Evolutionary conservation across 352 stramenopile genomes (phyloP).

Genomic region (Pythium dissotocum): DNA sequence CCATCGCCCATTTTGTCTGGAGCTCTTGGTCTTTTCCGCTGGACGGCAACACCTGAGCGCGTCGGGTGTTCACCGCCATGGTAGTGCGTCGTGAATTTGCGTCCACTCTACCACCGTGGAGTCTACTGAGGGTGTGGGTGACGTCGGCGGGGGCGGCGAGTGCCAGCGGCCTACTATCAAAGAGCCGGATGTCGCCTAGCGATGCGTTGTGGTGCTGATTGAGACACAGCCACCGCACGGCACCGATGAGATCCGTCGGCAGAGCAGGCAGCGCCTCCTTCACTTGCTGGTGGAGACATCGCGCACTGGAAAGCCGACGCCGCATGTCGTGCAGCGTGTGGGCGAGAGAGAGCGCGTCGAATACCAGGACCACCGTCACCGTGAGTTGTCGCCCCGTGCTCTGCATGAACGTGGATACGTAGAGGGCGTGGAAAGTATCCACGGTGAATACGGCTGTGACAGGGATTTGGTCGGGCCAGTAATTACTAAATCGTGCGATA

Average conservation of each 20-base stretch:
- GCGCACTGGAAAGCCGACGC: background rate
- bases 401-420: slow-evolving; percentile 39
- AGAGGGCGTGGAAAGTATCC: slow-evolving; percentile 36
- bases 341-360: background rate
- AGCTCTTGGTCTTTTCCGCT: background rate
- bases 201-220: background rate
- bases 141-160: background rate
- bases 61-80: background rate
- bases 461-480: slow-evolving; percentile 32
- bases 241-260: background rate
- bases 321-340: background rate
- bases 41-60: background rate
- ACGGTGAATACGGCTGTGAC: slow-evolving; percentile 29
- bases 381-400: slow-evolving; percentile 13
- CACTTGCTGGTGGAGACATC: background rate
- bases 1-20: background rate
- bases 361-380: background rate
- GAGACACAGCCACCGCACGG: slow-evolving; percentile 1
- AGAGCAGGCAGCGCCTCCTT: background rate
- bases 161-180: background rate
- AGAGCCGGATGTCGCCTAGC: background rate
- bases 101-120: background rate
- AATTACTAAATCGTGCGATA: slow-evolving; percentile 8
- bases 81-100: background rate
- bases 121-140: background rate